Base-by-base conservation (phyloP, 1,139 yeast species). In the Candida anutae region DNA sequence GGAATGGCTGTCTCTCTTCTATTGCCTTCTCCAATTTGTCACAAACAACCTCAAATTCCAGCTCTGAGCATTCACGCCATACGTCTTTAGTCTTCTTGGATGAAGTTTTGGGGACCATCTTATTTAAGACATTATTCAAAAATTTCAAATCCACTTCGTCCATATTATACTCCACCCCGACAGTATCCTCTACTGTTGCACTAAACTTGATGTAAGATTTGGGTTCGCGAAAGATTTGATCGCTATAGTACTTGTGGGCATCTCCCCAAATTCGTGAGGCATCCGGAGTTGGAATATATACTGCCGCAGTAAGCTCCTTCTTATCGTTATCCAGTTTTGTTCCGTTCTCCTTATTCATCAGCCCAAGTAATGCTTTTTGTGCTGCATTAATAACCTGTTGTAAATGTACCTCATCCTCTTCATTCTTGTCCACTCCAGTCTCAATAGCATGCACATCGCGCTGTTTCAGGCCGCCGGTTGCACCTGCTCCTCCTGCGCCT, bases 341-440 rank as follows among this genome's bases (percentile, higher is more conserved):
- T 6, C 10, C 6, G 6, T 8, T 8, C 5, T 22, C 24, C 16
- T 22, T n/a, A 6, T 8, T 6, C 8, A 10, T 22, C 6, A 13
- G 11, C 9, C 61, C 58, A 22, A 65, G 45, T 25, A 75, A 64
- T 3, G 80, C 81, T 19, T 78, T 70, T 35, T 74, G 77, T 3
- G 85, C 77, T 3, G 90, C 87, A 51, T 76, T 74, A 37, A 82
- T 80, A 24, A 90, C 96, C 37, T 83, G 88, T 53, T 88, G 95
- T 39, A 90, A 68, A 70, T 90, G 98, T 29, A 84, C 94, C 55
- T 90, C 98, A 49, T 85, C 94, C 55, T 90, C 98, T 55, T 90
- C 99, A 43, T 85, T 87, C 52, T 93, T 90, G 51, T 90, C 99
- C 28, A 90, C 98, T 55, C 99, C 99, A 5, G 98, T 90, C 46